phyloP scores from a whole-genome alignment of 768 basidiomycete species.

The Agaricus subrufescens region DNA sequence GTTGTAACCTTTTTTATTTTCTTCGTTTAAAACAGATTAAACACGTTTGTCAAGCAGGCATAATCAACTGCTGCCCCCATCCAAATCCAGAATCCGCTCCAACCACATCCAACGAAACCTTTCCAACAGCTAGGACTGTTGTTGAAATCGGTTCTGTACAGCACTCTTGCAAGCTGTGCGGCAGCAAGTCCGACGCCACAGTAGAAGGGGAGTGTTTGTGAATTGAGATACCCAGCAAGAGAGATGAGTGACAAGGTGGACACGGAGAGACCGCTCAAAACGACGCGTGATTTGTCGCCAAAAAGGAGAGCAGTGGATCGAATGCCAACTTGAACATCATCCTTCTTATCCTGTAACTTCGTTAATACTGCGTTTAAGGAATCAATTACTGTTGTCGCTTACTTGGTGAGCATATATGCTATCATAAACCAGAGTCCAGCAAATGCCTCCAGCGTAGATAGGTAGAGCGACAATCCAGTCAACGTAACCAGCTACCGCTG shows the following conservation, averaged over 20 bases:
- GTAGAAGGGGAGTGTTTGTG: constrained; percentile 75
- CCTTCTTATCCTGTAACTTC: constrained; percentile 72
- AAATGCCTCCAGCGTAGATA: constrained; percentile 83
- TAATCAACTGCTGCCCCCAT: constrained; percentile 77
- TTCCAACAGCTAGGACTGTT: constrained; percentile 79
- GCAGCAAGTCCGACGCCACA: constrained; percentile 70
- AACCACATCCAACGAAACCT: constrained; percentile 85
- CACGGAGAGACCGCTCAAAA: constrained; percentile 69
- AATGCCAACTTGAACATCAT: constrained; percentile 86
- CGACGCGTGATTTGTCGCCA: constrained; percentile 66
- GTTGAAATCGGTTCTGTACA: constrained; percentile 74
- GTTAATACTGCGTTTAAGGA: neutral
- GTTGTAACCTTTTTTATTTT: neutral
- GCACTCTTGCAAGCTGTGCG: constrained; percentile 71
- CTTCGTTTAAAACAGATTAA: neutral
- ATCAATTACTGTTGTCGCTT: neutral
- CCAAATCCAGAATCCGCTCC: constrained; percentile 87
- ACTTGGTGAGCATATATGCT: constrained; percentile 98
- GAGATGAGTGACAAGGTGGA: constrained; percentile 72
- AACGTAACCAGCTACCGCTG: constrained; percentile 78
- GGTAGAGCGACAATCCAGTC: constrained; percentile 84
- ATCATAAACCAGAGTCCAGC: constrained; percentile 96
- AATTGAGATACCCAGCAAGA: constrained; percentile 77
- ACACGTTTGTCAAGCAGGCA: constrained; percentile 22
- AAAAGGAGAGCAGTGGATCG: constrained; percentile 94